Conservation (phyloP, 257 asterid species). For the Rhazya stricta region DNA sequence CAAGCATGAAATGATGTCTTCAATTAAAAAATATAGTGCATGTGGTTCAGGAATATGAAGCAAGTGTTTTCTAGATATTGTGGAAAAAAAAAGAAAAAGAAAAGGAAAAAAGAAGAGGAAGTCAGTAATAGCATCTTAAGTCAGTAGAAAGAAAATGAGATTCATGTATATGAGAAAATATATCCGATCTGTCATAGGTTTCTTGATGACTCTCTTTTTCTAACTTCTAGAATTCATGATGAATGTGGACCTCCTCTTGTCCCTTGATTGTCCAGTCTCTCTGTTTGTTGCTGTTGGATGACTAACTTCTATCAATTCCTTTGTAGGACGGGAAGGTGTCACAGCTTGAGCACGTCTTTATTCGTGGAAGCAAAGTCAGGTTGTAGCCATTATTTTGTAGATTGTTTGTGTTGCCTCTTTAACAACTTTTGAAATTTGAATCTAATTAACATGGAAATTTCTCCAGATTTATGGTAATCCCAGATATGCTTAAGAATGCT, state of each 20-base stretch:
- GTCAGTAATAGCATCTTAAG: too few relatives aligned
- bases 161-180: not conserved
- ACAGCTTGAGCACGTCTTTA: constrained; percentile 92
- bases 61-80: too few relatives aligned
- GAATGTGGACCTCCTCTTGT: not conserved
- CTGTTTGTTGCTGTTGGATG: not conserved
- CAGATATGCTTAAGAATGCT: constrained; percentile 98
- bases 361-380: constrained; percentile 99
- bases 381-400: constrained; percentile 12
- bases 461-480: constrained; percentile 92
- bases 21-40: not conserved
- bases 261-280: not conserved
- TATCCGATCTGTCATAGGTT: not conserved
- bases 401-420: not conserved
- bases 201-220: not conserved
- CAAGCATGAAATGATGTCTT: too few relatives aligned
- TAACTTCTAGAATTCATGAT: not conserved
- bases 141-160: not conserved
- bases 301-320: constrained; percentile 8
- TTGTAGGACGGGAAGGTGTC: constrained; percentile 89
- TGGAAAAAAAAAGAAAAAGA: too few relatives aligned
- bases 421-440: not conserved
- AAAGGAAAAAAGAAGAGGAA: too few relatives aligned
- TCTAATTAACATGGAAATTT: not conserved
- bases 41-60: too few relatives aligned